phyloP scores from a whole-genome alignment of 2,329 filamentous ascomycete genomes.

The Pyricularia pennisetigena region DNA sequence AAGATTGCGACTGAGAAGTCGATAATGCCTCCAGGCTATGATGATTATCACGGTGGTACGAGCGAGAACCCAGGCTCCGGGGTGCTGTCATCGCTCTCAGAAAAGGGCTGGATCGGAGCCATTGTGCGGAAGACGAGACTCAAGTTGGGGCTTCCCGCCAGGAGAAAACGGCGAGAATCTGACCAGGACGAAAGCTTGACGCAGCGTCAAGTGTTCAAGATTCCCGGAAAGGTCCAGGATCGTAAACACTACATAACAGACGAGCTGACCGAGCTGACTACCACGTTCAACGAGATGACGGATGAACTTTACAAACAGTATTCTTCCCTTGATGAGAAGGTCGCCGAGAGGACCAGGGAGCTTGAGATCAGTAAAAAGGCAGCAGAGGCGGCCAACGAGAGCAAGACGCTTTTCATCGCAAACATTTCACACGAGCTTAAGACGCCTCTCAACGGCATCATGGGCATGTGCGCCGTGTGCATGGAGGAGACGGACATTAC shows the following conservation, averaged over 20 bases:
- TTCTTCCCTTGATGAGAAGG: conserved; percentile 71
- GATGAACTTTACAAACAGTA: conserved; percentile 86
- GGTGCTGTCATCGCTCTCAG: conserved; percentile 31
- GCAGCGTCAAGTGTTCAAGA: conserved; percentile 58
- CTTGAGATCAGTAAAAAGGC: conserved; percentile 85
- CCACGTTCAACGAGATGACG: conserved; percentile 88
- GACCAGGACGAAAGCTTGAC: not conserved
- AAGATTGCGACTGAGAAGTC: conserved; percentile 68
- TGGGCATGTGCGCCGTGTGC: conserved; percentile 88
- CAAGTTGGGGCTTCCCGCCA: conserved; percentile 13
- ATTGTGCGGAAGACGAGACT: conserved; percentile 23
- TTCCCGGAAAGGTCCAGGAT: conserved; percentile 73
- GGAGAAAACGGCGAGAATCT: conserved; percentile 16
- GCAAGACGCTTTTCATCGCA: conserved; percentile 94
- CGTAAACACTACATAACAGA: conserved; percentile 69
- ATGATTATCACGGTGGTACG: conserved; percentile 43
- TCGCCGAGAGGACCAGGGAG: conserved; percentile 72
- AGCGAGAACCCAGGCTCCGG: conserved; percentile 33
- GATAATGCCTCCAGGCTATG: conserved; percentile 54
- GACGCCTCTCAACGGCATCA: conserved; percentile 88
- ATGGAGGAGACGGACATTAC: conserved; percentile 80
- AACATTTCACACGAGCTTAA: conserved; percentile 86
- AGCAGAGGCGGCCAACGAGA: conserved; percentile 90
- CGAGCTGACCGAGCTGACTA: conserved; percentile 73
- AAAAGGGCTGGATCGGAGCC: conserved; percentile 28